Evolutionary conservation across 495 filamentous ascomycete genomes (phyloP).

Genomic region (Alectoria sarmentosa): DNA sequence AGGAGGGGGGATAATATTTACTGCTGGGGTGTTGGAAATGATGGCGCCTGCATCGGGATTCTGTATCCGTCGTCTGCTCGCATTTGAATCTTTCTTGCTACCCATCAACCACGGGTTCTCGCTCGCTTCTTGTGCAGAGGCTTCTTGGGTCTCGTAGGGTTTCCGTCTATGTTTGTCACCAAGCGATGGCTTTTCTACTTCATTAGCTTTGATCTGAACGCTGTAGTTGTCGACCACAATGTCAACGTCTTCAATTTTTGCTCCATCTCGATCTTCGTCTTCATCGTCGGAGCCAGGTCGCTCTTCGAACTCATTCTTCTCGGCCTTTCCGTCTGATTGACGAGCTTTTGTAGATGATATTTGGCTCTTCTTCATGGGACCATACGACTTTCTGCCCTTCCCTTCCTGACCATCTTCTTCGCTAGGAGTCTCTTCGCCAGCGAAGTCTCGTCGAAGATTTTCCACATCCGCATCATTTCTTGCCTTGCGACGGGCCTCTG

Average conservation of each 20-base stretch:
- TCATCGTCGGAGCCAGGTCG: conserved; percentile 48
- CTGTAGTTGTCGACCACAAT: conserved; percentile 16
- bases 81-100: conserved; percentile 1
- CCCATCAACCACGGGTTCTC: conserved; percentile 14
- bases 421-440: conserved; percentile 46
- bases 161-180: background rate
- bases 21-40: conserved; percentile 26
- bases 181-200: background rate
- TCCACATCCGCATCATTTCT: conserved; percentile 78
- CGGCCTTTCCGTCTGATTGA: conserved; percentile 33
- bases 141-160: background rate
- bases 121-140: background rate
- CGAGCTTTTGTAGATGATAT: conserved; percentile 23
- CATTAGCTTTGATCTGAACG: background rate
- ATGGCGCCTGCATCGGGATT: conserved; percentile 18
- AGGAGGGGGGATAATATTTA: conserved; percentile 20
- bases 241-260: conserved; percentile 27
- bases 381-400: conserved; percentile 62
- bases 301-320: conserved; percentile 56
- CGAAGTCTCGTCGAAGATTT: conserved; percentile 65
- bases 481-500: conserved; percentile 66
- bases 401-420: conserved; percentile 46
- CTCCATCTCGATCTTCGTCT: conserved; percentile 18
- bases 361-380: conserved; percentile 32
- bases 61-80: conserved; percentile 3